Conservation (phyloP, 139 green algal species). For the Chlamydomonas sp. region DNA sequence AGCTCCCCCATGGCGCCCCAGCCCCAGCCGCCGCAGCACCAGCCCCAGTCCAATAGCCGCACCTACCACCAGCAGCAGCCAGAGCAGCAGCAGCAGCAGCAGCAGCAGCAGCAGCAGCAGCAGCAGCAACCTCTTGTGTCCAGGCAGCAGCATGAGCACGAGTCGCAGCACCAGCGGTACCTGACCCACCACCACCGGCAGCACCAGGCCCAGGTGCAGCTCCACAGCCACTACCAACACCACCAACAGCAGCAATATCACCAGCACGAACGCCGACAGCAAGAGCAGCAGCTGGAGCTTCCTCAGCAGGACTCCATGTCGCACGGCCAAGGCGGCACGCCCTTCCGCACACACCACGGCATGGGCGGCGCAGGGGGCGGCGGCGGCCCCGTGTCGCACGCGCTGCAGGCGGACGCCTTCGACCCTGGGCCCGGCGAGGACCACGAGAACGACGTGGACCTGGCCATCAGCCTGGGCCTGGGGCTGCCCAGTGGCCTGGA, state of each 20-base stretch:
- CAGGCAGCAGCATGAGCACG: neutral
- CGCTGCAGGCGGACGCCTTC: neutral
- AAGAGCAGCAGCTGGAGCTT: neutral
- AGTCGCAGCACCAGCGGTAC: neutral
- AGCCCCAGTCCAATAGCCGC: neutral
- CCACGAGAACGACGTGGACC: neutral
- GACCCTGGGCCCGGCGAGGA: neutral
- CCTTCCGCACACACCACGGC: neutral
- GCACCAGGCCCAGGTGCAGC: neutral
- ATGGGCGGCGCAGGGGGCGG: neutral
- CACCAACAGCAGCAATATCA: neutral
- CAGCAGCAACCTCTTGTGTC: too few relatives aligned
- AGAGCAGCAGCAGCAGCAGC: neutral
- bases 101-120: neutral
- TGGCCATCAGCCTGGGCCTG: constrained; percentile 10
- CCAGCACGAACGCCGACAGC: neutral
- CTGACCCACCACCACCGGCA: neutral
- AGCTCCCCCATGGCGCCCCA: too few relatives aligned
- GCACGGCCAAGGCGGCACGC: neutral
- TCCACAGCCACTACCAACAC: neutral
- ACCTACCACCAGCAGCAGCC: neutral
- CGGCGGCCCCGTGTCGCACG: neutral
- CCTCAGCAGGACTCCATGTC: neutral
- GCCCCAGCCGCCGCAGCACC: too few relatives aligned
- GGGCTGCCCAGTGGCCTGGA: neutral